phyloP scores from a whole-genome alignment of 768 basidiomycete genomes.

The Kondoa subrosea region DNA sequence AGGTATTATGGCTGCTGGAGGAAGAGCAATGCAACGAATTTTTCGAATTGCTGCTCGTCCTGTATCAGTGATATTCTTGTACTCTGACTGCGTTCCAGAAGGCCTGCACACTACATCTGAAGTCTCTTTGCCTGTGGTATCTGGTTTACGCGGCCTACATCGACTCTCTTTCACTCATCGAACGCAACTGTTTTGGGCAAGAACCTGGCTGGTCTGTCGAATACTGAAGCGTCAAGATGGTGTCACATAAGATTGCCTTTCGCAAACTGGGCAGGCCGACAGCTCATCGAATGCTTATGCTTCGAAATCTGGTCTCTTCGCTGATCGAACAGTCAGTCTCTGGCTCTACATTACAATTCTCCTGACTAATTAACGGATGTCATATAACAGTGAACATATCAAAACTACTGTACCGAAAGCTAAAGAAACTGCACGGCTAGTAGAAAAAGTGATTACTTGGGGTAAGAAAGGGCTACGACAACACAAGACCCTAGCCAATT shows the following conservation, averaged over 20 bases:
- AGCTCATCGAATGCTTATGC: slow-evolving; percentile 80
- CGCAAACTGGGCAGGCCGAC: slow-evolving; percentile 55
- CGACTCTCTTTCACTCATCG: no score
- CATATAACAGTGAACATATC: slow-evolving; percentile 48
- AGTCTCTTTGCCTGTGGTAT: no score
- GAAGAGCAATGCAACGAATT: no score
- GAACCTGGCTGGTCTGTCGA: no score
- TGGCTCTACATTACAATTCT: background rate
- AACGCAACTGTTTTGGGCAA: no score
- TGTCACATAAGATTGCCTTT: background rate
- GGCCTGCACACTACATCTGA: no score
- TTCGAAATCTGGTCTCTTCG: slow-evolving; percentile 84
- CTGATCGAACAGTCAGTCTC: slow-evolving; percentile 52
- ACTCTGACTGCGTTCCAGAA: no score
- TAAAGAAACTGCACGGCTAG: slow-evolving; percentile 70
- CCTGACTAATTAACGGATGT: background rate
- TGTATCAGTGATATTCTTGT: no score
- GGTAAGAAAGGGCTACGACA: slow-evolving; percentile 67
- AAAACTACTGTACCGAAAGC: slow-evolving; percentile 92
- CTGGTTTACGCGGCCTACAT: no score
- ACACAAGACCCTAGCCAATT: slow-evolving; percentile 53
- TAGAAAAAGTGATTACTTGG: slow-evolving; percentile 88
- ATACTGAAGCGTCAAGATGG: background rate
- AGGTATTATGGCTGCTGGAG: no score
- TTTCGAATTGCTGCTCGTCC: no score